Percentiles rank a stretch among this genome's conserved stretches.
phyloP scores from a whole-genome alignment of 2,329 filamentous ascomycete genomes.

The Xylariaceae sp. region DNA sequence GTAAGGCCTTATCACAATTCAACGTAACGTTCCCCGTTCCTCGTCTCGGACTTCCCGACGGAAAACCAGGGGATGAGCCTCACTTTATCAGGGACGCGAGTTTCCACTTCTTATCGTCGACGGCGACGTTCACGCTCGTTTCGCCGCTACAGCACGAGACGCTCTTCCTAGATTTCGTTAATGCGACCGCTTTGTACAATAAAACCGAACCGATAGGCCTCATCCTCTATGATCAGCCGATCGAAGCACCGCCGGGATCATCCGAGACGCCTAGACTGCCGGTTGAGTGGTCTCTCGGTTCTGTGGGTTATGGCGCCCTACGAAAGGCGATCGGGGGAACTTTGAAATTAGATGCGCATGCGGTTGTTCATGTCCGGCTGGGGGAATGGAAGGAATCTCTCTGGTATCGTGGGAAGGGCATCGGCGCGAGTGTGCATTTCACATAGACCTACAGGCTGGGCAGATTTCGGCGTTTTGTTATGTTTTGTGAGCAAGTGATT shows the following conservation, averaged over 20 bases:
- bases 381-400: constrained; percentile 70
- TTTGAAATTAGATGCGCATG: constrained; percentile 72
- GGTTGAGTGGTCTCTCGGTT: constrained; percentile 71
- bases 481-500: neutral
- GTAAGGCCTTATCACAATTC: constrained; percentile 66
- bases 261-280: constrained; percentile 71
- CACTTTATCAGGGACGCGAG: constrained; percentile 82
- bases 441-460: constrained; percentile 6
- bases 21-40: constrained; percentile 69
- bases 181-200: constrained; percentile 83
- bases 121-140: constrained; percentile 74
- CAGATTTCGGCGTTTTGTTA: neutral
- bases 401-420: constrained; percentile 64
- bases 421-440: constrained; percentile 48
- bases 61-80: constrained; percentile 41
- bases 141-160: constrained; percentile 72
- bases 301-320: constrained; percentile 78
- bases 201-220: constrained; percentile 69
- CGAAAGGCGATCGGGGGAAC: constrained; percentile 73
- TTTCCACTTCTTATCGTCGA: constrained; percentile 81
- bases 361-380: constrained; percentile 67
- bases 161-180: constrained; percentile 70
- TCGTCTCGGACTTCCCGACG: constrained; percentile 53
- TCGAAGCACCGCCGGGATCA: constrained; percentile 69
- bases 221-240: constrained; percentile 69